A percentile compares a stretch with the other conserved stretches of the same genome.
phyloP scores from a whole-genome alignment of 805 yeast genomes.

The Candida sonorensis region DNA sequence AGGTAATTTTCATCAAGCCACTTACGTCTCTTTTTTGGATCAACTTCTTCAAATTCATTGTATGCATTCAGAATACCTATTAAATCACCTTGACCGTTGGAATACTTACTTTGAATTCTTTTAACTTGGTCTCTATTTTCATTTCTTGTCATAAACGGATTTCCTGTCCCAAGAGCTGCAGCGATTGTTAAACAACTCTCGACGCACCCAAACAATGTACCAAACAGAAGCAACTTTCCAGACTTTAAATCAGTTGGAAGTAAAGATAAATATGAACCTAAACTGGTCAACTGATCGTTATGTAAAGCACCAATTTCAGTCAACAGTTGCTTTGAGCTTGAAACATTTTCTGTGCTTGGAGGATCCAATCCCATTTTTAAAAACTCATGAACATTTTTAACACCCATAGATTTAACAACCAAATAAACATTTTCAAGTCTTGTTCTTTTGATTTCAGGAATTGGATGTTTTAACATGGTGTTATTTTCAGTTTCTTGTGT shows the following conservation, averaged over 20 bases:
- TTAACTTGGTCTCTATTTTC: slow-evolving; percentile 65
- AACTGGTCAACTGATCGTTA: slow-evolving; percentile 49
- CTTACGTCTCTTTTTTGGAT: slow-evolving; percentile 29
- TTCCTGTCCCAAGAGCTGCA: slow-evolving; percentile 63
- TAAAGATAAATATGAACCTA: slow-evolving; percentile 74
- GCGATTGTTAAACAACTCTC: slow-evolving; percentile 77
- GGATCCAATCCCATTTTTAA: slow-evolving; percentile 75
- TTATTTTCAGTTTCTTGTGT: slow-evolving; percentile 52
- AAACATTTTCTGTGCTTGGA: slow-evolving; percentile 51
- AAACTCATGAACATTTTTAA: slow-evolving; percentile 62
- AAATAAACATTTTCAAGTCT: slow-evolving; percentile 78
- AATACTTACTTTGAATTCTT: slow-evolving; percentile 30
- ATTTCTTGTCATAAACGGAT: slow-evolving; percentile 58
- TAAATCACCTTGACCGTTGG: slow-evolving; percentile 65
- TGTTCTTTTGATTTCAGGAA: slow-evolving; percentile 84
- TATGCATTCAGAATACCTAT: slow-evolving; percentile 59
- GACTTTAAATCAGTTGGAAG: slow-evolving; percentile 83
- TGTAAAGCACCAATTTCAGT: slow-evolving; percentile 69
- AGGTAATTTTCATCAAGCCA: slow-evolving; percentile 51
- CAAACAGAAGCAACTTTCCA: slow-evolving; percentile 74
- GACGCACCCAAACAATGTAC: slow-evolving; percentile 77
- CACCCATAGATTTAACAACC: slow-evolving; percentile 84
- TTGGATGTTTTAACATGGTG: slow-evolving; percentile 62
- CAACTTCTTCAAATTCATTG: slow-evolving; percentile 38
- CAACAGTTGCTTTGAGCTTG: slow-evolving; percentile 44